Evolutionary conservation across 148 eudicot species (phyloP).

Genomic region (Polygonum maritimum): DNA sequence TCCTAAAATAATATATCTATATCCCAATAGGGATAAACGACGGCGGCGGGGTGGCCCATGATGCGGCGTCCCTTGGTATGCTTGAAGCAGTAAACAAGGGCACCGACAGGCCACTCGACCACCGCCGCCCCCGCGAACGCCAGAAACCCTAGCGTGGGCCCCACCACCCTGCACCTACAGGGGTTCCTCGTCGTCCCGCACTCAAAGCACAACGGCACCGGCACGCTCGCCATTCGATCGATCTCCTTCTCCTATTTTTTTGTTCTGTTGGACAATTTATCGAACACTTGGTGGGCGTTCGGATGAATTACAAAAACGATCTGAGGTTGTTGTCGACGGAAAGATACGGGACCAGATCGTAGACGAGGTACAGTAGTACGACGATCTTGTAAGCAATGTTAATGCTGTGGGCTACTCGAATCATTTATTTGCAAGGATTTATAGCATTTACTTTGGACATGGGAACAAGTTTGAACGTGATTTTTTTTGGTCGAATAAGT

Average conservation of each 20-base stretch:
- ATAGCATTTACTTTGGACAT: background rate
- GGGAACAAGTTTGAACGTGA: background rate
- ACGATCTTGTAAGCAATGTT: conserved; percentile 8
- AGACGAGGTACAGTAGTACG: conserved; percentile 14
- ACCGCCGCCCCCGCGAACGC: conserved; percentile 64
- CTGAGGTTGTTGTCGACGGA: background rate
- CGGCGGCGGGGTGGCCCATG: conserved; percentile 69
- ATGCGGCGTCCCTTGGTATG: conserved; percentile 63
- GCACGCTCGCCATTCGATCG: conserved; percentile 9
- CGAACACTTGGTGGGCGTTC: conserved; percentile 2
- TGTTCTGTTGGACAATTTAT: background rate
- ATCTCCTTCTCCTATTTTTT: background rate
- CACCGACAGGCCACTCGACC: conserved; percentile 86
- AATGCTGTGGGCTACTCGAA: conserved; percentile 17
- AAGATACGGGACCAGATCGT: conserved; percentile 12
- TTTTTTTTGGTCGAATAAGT: too few relatives aligned
- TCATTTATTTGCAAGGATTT: conserved; percentile 10
- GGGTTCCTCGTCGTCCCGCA: conserved; percentile 68
- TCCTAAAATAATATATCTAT: too few relatives aligned
- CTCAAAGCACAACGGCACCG: conserved; percentile 49
- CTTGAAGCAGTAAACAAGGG: conserved; percentile 47
- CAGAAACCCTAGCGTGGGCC: conserved; percentile 71
- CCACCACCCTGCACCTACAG: conserved; percentile 73
- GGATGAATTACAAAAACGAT: background rate
- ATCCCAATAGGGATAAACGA: conserved; percentile 68